Base-by-base conservation (phyloP, 495 filamentous ascomycete species). In the Lasiosphaeriaceae sp. region DNA sequence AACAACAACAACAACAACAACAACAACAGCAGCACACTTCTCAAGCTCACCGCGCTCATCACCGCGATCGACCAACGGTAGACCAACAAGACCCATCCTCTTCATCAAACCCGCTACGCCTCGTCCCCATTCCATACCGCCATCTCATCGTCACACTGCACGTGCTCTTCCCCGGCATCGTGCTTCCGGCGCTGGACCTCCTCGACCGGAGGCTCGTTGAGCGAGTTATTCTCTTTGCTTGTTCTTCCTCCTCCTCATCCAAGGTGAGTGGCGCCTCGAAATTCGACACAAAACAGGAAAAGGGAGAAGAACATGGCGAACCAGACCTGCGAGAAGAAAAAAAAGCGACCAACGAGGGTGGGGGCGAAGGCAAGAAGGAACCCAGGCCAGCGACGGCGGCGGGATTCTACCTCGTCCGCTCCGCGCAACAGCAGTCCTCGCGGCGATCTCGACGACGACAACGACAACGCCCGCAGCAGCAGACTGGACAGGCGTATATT, bases 161-260 rank as follows among this genome's bases (percentile, higher is more conserved):
- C 68, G 80, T 83, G 4, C 66, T 89, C n/a, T 86, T 86, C 64
- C 85, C 83, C 11, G 54, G 60, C 0, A 74, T 78, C 47, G 66
- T 86, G 1, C 82, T 96, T 0, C 87, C 89, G 3, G 89, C 90
- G 0, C 78, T 96, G 2, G 90, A 96, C 63, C 77, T 96, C 1
- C 78, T 96, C 4, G 92, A 96, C 64, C 79, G 91, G 11, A 69
- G 78, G 7, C 75, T 90, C 0, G 85, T 94, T 14, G 83, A 73
- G 21, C 68, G 67, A 19, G 45, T 74, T 3, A 22, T 59, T 23
- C 26, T 68, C 11, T 14, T 1, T 2, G 1, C 7, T 43, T 14
- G 4, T 43, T 14, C 14, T 9, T n/a, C n/a, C n/a, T n/a, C n/a
- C n/a, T n/a, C n/a, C n/a, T n/a, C n/a, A n/a, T n/a, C n/a, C n/a